Evolutionary conservation across 2,329 filamentous ascomycete species (phyloP).

Genomic region (Ophiocordyceps sinensis): DNA sequence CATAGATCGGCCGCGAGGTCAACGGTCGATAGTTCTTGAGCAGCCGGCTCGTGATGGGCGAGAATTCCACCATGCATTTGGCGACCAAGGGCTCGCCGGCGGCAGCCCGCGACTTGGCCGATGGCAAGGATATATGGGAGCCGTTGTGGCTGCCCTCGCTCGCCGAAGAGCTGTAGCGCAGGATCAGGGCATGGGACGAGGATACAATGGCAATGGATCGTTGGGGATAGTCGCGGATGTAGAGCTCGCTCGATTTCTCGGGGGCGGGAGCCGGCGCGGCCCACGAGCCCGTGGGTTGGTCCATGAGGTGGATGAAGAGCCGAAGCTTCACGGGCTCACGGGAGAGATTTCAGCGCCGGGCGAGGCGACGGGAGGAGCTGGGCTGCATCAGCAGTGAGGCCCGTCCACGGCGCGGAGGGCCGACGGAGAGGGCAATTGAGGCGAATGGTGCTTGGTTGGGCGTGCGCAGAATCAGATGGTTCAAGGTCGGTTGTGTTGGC

Average conservation of each 20-base stretch:
- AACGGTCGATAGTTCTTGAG: constrained; percentile 65
- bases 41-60: constrained; percentile 46
- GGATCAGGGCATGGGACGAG: constrained; percentile 64
- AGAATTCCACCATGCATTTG: constrained; percentile 82
- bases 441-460: too few species aligned
- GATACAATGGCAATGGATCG: constrained; percentile 81
- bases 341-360: too few species aligned
- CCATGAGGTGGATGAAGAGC: constrained; percentile 21
- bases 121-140: constrained; percentile 38
- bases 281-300: constrained; percentile 29
- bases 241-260: constrained; percentile 57
- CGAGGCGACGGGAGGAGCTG: neutral
- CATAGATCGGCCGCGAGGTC: constrained; percentile 60
- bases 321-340: neutral
- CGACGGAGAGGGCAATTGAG: too few species aligned
- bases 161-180: constrained; percentile 60
- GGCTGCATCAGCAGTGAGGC: constrained; percentile 4
- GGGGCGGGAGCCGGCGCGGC: constrained; percentile 31
- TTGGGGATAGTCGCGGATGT: constrained; percentile 75
- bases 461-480: too few species aligned
- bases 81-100: constrained; percentile 30
- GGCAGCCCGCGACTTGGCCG: constrained; percentile 26
- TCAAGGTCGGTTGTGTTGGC: too few species aligned
- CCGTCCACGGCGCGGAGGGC: constrained; percentile 6
- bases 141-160: constrained; percentile 44